Percentiles rank a stretch among this genome's conserved stretches.
phyloP scores from a whole-genome alignment of 1,284 basidiomycete genomes.

The Ustilago curta region DNA sequence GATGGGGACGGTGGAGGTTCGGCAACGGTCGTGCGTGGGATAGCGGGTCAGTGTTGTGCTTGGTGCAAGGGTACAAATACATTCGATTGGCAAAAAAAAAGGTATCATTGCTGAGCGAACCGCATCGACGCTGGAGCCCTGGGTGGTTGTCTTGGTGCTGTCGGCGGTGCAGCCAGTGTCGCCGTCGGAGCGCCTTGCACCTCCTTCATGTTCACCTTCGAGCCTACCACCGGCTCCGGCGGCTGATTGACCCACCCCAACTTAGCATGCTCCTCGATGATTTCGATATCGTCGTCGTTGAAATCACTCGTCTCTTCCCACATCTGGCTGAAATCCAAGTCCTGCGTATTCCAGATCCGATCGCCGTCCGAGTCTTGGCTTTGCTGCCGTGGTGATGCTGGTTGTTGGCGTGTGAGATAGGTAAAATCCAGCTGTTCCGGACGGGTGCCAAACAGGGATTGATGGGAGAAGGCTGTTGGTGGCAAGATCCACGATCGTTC shows the following conservation, averaged over 20 bases:
- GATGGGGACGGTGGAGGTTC: too few relatives aligned
- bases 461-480: constrained; percentile 70
- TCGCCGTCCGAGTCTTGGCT: constrained; percentile 22
- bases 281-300: constrained; percentile 45
- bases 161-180: background rate
- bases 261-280: constrained; percentile 24
- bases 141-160: constrained; percentile 10
- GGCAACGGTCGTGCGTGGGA: too few relatives aligned
- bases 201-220: too few relatives aligned
- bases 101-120: constrained; percentile 6
- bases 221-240: constrained; percentile 6
- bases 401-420: constrained; percentile 19
- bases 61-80: constrained; percentile 34
- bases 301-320: constrained; percentile 53
- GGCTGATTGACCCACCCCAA: constrained; percentile 17
- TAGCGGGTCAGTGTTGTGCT: too few relatives aligned
- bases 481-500: constrained; percentile 94
- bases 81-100: background rate
- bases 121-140: constrained; percentile 38
- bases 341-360: constrained; percentile 36
- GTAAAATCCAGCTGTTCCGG: constrained; percentile 42
- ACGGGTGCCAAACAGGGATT: constrained; percentile 19
- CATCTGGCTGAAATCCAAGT: constrained; percentile 45
- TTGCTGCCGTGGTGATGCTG: constrained; percentile 1
- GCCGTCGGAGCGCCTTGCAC: background rate